Evolutionary conservation across 805 yeast species (phyloP), one percentile per base, ranked within the genome.

Genomic region (Yamadazyma laniorum): DNA sequence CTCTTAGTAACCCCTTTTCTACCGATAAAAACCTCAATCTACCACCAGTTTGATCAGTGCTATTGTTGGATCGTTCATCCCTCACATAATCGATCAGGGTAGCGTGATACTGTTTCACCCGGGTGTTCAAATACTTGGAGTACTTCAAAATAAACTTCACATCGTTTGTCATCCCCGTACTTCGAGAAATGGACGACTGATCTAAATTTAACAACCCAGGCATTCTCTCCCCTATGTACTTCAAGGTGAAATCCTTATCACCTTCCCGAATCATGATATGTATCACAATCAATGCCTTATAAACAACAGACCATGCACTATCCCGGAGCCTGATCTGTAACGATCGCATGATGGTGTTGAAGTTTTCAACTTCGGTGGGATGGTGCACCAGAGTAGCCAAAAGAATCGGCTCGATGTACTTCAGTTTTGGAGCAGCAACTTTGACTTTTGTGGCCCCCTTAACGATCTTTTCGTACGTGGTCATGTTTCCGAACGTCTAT

Each of bases 401-500:
- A 22, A 93, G 70, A 36, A 93, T 87, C 1, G 98, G 98, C 65
- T 91, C 98, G 37, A 93, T 80, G 58, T 93, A 93, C 60, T 93
- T 93, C 26, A 95, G 84, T 63, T 93, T 93, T 5, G 99, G 99
- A n/a, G 98, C 96, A 8, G 98, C 98, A 65, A 87, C 76, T 79
- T 68, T 67, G 43, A 69, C 65, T 50, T 68, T 63, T 46, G 74
- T 64, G 48, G 70, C 72, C 13, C 72, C 72, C 66, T 85, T 85
- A 47, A 85, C 93, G 42, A 83, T 69, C 62, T 84, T 85, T 45
- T 81, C 82, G 55, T 79, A 81, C 1, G 85, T 77, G 2, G 83
- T 77, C 85, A 79, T 77, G 3, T n/a, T n/a, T n/a, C 13, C 15
- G 29, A 26, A 13, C 12, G 29, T 21, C 23, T 21, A 21, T 6